Evolutionary conservation across 176 grass and related monocot genomes (phyloP), one percentile per base, ranked within the genome.

Genomic region (Calamus simplicifolius): DNA sequence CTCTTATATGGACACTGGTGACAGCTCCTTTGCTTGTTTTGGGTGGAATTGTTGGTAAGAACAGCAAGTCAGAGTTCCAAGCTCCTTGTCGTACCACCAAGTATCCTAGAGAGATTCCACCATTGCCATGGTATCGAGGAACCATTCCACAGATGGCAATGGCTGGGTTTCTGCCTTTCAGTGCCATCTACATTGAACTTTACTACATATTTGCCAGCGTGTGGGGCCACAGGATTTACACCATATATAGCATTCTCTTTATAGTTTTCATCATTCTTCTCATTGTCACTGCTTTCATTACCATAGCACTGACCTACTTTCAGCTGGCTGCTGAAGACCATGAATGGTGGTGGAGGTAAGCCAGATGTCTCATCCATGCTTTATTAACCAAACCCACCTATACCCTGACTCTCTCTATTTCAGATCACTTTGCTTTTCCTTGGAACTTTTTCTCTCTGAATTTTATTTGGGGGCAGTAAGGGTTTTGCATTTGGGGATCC

Each of bases 281-380:
- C 8, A 79, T 90, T 2, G 91, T 96, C 25, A 96, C 91, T 61
- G 91, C 91, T 35, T 96, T 90, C 70, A 96, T 96, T 67, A 96
- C 91, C 23, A 81, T 96, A 74, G 91, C 87, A 30, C 70, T 96
- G 78, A 96, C 91, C 7, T 96, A 96, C 86, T 96, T 96, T 69
- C 91, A 96, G 63, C 87, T 96, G 79, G 91, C 91, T 66, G 80
- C 91, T 66, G 92, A 96, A 84, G 92, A 96, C 70, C 92, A 96
- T 72, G 92, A 96, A 16, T 96, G 92, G 92, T 96, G 92, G 92
- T 96, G 92, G 92, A 96, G 92, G 92, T 96, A 87, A 23, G 27
- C 21, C 64, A 12, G 8, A 43, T 43, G 35, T 13, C 12, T 43
- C 7, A 43, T 43, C 35, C 35, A 7, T 43, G 35, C 35, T 43